Conservation (phyloP, 305 asterid genomes). For the Nicotiana rustica region DNA sequence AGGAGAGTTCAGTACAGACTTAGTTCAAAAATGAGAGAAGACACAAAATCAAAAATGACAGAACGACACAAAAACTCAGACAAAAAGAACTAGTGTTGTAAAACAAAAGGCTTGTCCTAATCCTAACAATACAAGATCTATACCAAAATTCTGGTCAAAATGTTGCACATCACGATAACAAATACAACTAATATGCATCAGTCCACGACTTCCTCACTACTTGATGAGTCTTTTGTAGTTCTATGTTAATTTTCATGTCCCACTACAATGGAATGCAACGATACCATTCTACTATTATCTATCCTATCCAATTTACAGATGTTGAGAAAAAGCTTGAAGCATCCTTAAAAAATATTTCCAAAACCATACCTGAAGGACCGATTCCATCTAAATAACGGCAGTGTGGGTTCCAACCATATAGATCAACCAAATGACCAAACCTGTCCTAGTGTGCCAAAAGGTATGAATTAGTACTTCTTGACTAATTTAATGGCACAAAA, state of each 20-base stretch:
- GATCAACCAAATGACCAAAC: slow-evolving; percentile 68
- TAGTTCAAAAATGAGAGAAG: neutral
- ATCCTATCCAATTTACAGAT: neutral
- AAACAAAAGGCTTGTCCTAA: neutral
- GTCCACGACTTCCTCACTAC: neutral
- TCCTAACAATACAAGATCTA: slow-evolving; percentile 22
- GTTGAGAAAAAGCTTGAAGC: slow-evolving; percentile 15
- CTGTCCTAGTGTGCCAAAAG: slow-evolving; percentile 47
- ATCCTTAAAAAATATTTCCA: neutral
- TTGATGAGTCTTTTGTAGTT: slow-evolving; percentile 23
- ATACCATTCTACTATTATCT: neutral
- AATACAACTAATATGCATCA: neutral
- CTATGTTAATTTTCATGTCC: neutral
- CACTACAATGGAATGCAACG: slow-evolving; percentile 13
- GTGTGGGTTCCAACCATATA: slow-evolving; percentile 72
- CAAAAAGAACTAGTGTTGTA: neutral
- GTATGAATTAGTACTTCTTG: slow-evolving; percentile 21
- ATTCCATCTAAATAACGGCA: slow-evolving; percentile 65
- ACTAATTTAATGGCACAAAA: slow-evolving; percentile 5
- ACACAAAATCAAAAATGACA: neutral
- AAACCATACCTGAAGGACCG: slow-evolving; percentile 55
- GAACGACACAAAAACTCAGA: neutral
- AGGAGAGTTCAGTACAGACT: neutral
- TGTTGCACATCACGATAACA: neutral
- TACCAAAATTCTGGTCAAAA: slow-evolving; percentile 14